Base-by-base conservation (phyloP, 441 rosid species). In the Populus hybrid region DNA sequence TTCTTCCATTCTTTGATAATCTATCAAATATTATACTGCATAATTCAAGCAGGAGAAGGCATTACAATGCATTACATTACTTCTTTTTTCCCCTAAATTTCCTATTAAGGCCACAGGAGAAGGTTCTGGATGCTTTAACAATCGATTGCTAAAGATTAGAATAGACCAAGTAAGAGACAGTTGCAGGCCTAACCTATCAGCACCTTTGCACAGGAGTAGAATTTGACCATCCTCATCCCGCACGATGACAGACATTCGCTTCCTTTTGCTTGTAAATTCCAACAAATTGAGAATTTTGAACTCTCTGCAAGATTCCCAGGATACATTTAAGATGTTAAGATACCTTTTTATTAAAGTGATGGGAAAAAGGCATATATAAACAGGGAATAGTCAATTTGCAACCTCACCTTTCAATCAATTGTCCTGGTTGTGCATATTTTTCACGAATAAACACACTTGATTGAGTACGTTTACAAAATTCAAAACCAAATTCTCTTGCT, bases 231-330 rank as follows among this genome's bases (percentile, higher is more conserved):
- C 87, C 87, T 89, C 91, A 38, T 92, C 97, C 73, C 80, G 88
- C 76, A 95, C 86, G 79, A 95, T 88, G 69, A 95, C 98, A 14
- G 97, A 89, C 99, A 95, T 95, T 76, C 99, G 86, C 84, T 95
- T 95, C 77, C 98, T 86, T 89, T 95, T 94, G 92, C 99, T 95
- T 35, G 99, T 95, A 82, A 95, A 95, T 75, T 95, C 99, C 89
- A 95, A 84, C 85, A 88, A 83, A 83, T 90, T 94, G 79, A 95
- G 92, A 87, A 95, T 86, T 86, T 91, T 95, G 87, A 82, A 94
- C 89, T 95, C 99, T 87, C 99, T 95, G 93, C 69, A 80, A 79
- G 36, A 86, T 73, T 69, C 65, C 72, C 18, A 73, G 50, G 76
- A 77, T 72, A 61, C 42, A 80, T 67, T 65, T 42, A 69, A 80